Conservation (phyloP, 148 eudicot species). For the Chenopodium album region DNA sequence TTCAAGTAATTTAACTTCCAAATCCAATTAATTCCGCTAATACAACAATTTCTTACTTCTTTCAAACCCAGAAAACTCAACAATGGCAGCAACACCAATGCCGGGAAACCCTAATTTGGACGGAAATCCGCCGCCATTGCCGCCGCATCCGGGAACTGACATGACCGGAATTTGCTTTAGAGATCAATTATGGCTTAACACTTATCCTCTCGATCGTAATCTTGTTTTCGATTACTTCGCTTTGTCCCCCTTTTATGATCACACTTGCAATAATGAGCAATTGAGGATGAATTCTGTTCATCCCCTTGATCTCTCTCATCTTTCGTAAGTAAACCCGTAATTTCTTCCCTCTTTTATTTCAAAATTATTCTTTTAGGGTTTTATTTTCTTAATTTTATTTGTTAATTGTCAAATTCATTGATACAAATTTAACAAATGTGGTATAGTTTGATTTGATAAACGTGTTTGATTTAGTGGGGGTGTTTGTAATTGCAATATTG, state of each 20-base stretch:
- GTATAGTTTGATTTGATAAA: too few species aligned
- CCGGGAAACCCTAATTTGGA: constrained; percentile 58
- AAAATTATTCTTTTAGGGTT: neutral
- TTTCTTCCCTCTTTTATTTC: neutral
- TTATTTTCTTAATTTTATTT: neutral
- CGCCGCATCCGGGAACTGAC: constrained; percentile 77
- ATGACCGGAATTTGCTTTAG: constrained; percentile 96
- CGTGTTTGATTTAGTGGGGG: too few species aligned
- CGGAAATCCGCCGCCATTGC: constrained; percentile 42
- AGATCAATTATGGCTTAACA: constrained; percentile 87
- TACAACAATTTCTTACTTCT: too few species aligned
- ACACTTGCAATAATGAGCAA: constrained; percentile 77
- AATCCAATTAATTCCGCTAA: too few species aligned
- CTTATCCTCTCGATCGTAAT: constrained; percentile 80
- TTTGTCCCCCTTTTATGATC: constrained; percentile 85
- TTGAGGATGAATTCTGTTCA: constrained; percentile 67
- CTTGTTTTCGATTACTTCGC: constrained; percentile 93
- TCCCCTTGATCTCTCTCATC: constrained; percentile 85
- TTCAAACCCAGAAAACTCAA: neutral
- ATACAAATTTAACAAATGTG: too few species aligned
- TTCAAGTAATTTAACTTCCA: too few species aligned
- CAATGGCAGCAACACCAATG: constrained; percentile 87
- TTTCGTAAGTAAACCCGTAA: constrained; percentile 50
- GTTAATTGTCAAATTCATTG: too few species aligned
- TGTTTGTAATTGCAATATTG: too few species aligned